Base-by-base conservation (phyloP, 2,329 filamentous ascomycete species). In the Aureobasidium pullulans region DNA sequence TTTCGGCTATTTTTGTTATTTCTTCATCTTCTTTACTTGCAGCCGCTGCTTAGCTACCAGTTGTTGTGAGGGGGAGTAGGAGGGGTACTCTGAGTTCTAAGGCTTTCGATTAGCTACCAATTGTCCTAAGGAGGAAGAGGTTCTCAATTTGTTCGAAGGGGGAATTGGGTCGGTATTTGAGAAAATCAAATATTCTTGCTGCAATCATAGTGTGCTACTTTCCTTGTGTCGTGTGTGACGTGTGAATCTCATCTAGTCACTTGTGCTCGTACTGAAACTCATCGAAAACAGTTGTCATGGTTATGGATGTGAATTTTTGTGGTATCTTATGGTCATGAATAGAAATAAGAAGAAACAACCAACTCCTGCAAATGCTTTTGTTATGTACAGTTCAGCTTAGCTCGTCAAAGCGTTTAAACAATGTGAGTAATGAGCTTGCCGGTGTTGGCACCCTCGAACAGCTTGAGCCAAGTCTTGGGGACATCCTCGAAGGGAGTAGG, bases 401-500 rank as follows among this genome's bases (percentile, higher is more conserved):
- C 19, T 4, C 31, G n/a, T 28, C 19, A 31, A 36, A 15, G 19
- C 40, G 40, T 13, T 57, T 58, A 61, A 23, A 52, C 61, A 44
- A 72, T 62, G 62, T 74, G 66, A 16, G 77, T 79, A 44, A 77
- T 65, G 57, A 79, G 67, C 69, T 80, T 80, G 16, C 77, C 77
- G 49, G 70, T 74, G 64, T 79, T 79, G 1, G 66, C 72, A 2
- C 78, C 78, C 10, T 72, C 67, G 61, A 80, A 81, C 63, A 81
- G 64, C 70, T 73, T 71, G 64, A 72, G 66, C 78, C 78, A 81
- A 28, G 76, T 78, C 67, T 73, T 73, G 1, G 77, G 78, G 8
- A 80, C 66, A 58, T 78, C 75, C 64, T 80, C 78, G 64, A 81
- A 80, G 59, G 66, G 69, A 0, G 74, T 72, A 40, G 74, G 70